Evolutionary conservation across 495 filamentous ascomycete species (phyloP).

Genomic region (Neurospora africana): DNA sequence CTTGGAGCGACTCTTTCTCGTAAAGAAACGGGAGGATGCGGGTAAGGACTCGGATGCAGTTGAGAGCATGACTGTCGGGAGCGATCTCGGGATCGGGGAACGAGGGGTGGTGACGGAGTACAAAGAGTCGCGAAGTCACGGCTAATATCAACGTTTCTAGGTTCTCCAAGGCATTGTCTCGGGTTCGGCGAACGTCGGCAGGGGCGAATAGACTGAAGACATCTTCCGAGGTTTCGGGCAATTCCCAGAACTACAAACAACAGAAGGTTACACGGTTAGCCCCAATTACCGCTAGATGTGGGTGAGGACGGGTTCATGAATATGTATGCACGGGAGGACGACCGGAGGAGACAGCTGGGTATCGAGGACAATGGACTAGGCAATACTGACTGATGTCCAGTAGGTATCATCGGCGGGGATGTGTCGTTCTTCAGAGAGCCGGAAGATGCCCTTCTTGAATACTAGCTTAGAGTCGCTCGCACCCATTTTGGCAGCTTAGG

Average conservation of each 20-base stretch:
- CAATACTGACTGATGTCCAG: slow-evolving; percentile 70
- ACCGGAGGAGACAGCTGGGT: neutral
- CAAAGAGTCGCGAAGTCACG: slow-evolving; percentile 67
- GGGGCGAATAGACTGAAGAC: slow-evolving; percentile 95
- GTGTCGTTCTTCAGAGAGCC: slow-evolving; percentile 77
- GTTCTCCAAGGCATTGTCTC: slow-evolving; percentile 79
- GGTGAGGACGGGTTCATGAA: neutral
- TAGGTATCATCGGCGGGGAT: slow-evolving; percentile 85
- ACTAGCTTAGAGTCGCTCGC: slow-evolving; percentile 98
- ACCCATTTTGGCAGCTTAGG: slow-evolving; percentile 53
- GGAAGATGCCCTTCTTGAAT: slow-evolving; percentile 99
- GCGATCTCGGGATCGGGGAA: slow-evolving; percentile 84
- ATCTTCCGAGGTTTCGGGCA: slow-evolving; percentile 91
- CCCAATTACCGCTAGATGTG: neutral
- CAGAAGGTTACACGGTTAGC: neutral
- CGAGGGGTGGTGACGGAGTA: slow-evolving; percentile 75
- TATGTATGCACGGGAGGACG: neutral
- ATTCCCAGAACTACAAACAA: slow-evolving; percentile 80
- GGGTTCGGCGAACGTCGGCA: slow-evolving; percentile 81
- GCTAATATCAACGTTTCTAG: slow-evolving; percentile 83
- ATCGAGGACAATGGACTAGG: neutral
- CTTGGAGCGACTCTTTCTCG: slow-evolving; percentile 74
- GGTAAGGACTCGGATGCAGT: slow-evolving; percentile 90
- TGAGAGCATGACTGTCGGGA: slow-evolving; percentile 81
- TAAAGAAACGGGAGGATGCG: slow-evolving; percentile 85